A percentile compares a stretch with the other conserved stretches of the same genome.
These are phyloP conservation scores for Spinacia oleracea DNA, from an alignment of 179 eudicot species.

Conservation along the genomic window DNA sequence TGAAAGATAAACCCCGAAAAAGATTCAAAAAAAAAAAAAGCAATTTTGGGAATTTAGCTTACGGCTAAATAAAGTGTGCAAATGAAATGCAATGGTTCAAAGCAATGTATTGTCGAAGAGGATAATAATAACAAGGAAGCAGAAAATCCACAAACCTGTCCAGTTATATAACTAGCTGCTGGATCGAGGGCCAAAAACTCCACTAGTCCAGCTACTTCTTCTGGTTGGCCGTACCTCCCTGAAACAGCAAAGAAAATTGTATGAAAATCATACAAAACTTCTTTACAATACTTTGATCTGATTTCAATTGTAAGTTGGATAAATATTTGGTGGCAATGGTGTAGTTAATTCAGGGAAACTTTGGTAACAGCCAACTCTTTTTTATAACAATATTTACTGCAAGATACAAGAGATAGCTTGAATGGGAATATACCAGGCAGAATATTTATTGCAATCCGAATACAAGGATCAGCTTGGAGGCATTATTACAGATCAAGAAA, in stretches of 20 bases:
- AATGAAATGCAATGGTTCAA: neutral
- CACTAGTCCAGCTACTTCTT: slow-evolving; percentile 82
- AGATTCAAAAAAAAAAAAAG: neutral
- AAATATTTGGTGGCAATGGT: neutral
- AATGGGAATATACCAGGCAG: neutral
- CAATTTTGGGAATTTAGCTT: neutral
- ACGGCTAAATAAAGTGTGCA: neutral
- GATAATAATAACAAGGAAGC: slow-evolving; percentile 1
- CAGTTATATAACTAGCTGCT: slow-evolving; percentile 80
- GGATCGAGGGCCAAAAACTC: slow-evolving; percentile 80
- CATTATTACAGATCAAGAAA: neutral
- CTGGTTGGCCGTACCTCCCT: slow-evolving; percentile 45
- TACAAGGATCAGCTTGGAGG: neutral
- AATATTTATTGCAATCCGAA: neutral
- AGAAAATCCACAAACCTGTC: slow-evolving; percentile 52
- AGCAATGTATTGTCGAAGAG: neutral
- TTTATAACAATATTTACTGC: neutral
- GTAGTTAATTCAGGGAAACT: neutral
- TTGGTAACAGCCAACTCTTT: neutral
- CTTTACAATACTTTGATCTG: neutral
- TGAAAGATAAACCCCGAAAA: neutral
- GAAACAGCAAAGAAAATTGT: neutral
- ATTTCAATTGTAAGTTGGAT: neutral
- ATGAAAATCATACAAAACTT: neutral
- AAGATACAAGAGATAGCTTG: neutral